Percentiles rank a stretch among this genome's conserved stretches.
Conservation (phyloP, 225 moss, liverwort and hornwort species). For the Lunularia cruciata region DNA sequence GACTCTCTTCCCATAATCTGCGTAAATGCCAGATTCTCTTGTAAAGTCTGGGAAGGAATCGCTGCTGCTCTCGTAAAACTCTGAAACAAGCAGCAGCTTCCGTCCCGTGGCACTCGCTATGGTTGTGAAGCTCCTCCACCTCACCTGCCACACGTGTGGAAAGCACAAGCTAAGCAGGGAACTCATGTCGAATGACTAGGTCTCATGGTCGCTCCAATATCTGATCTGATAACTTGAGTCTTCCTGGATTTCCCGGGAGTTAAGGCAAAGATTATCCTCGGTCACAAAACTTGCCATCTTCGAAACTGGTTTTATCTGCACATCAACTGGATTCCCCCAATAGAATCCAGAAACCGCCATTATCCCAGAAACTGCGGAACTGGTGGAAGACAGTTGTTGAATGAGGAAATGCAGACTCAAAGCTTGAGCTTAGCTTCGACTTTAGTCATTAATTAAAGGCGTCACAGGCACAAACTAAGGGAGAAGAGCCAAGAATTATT, state of each 20-base stretch:
- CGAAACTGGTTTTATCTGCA: no score
- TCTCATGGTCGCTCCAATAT: no score
- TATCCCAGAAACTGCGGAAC: neutral
- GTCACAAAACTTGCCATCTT: no score
- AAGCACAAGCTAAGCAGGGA: conserved; percentile 16
- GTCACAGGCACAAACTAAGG: no score
- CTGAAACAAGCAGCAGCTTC: conserved; percentile 1
- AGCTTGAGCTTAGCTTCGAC: neutral
- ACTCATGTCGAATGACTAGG: neutral
- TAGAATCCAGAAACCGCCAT: neutral
- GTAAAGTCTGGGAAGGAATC: neutral
- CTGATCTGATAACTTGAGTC: no score
- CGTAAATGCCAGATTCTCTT: neutral
- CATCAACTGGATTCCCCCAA: no score
- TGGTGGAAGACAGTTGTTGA: neutral
- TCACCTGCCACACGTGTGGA: conserved; percentile 11
- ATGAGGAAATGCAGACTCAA: neutral
- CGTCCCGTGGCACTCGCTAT: neutral
- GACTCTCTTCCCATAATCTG: neutral
- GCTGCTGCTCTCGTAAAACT: neutral
- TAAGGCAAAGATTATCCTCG: no score
- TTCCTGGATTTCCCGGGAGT: no score
- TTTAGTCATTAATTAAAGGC: no score
- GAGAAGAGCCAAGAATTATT: no score
- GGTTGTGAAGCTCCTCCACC: neutral